Evolutionary conservation across 345 rosid species (phyloP), one percentile per base, ranked within the genome.

Genomic region (Ceriops zippeliana): DNA sequence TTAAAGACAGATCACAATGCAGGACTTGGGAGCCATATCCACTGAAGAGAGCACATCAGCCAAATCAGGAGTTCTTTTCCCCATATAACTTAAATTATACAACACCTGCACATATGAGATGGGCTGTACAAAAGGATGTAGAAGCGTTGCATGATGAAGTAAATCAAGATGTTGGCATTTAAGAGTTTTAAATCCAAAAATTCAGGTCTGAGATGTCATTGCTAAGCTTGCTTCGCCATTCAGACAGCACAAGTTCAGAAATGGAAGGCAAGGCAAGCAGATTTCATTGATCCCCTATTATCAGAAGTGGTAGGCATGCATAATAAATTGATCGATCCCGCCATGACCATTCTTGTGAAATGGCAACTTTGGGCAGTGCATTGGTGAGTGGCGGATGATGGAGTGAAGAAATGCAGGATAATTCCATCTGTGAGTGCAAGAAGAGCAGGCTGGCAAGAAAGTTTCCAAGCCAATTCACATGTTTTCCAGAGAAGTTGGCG

Each of bases 101-200:
- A 76, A 83, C 81, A 88, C 98, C 95, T 92, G 97, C 86, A 85
- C 63, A 79, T 67, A 73, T 70, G 83, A 73, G 88, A 86, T 82
- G 81, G 80, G 86, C 97, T 82, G 90, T 74, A 84, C 90, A 80
- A 21, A 80, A 77, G 86, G 90, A 86, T 85, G 90, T 67, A 80
- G 93, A 82, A 76, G 84, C 87, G 83, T 84, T 82, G 96, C 84
- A 84, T 83, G 88, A 79, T 74, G 96, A 81, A 85, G 85, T 82
- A 87, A 89, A 75, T 82, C 81, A 86, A 80, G 87, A 81, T 70
- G 90, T 70, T 83, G 80, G 79, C 78, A 75, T 78, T 71, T 72
- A 72, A 88, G 82, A 74, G 79, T 70, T 74, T 70, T 78, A 77
- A 81, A 81, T 78, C 89, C 86, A 83, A 76, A 54, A 65, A 75